Percentiles rank a stretch among this genome's conserved stretches.
Conservation (phyloP, 2,329 filamentous ascomycete genomes). For the Aspergillus caelatus region DNA sequence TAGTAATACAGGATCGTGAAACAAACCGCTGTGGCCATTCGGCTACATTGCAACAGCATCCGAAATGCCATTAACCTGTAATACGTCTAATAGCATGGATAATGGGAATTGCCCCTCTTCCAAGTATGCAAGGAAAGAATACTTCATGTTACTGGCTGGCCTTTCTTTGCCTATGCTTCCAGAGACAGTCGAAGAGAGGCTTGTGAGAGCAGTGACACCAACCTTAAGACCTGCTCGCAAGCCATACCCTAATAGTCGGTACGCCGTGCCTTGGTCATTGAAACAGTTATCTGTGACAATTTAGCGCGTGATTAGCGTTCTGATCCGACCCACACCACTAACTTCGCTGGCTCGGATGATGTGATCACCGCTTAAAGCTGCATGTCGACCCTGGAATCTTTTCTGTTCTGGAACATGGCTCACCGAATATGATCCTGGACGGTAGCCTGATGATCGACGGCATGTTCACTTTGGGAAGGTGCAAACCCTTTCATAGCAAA, state of each 20-base stretch:
- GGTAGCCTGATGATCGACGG: conserved; percentile 11
- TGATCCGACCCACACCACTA: conserved; percentile 20
- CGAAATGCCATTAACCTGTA: not conserved
- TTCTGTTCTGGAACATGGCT: conserved; percentile 23
- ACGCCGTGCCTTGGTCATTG: not conserved
- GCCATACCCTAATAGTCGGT: not conserved
- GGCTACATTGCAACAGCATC: not conserved
- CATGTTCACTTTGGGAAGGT: conserved; percentile 3
- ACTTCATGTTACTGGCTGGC: not conserved
- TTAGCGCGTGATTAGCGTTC: conserved; percentile 2
- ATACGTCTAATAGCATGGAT: not conserved
- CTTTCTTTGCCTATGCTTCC: not conserved
- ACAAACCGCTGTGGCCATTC: not conserved
- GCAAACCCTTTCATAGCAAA: not conserved
- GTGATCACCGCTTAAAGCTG: conserved; percentile 20
- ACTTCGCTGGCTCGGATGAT: conserved; percentile 23
- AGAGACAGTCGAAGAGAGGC: not conserved
- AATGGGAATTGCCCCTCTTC: not conserved
- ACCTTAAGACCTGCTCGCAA: not conserved
- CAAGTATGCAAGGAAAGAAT: not conserved
- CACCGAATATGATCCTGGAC: conserved; percentile 20
- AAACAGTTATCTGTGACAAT: not conserved
- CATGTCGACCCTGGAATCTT: conserved; percentile 17
- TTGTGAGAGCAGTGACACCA: not conserved
- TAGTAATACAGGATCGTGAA: not conserved